Base-by-base conservation (phyloP, 108 stramenopile species). In the Pseudonitzschia multistriata region DNA sequence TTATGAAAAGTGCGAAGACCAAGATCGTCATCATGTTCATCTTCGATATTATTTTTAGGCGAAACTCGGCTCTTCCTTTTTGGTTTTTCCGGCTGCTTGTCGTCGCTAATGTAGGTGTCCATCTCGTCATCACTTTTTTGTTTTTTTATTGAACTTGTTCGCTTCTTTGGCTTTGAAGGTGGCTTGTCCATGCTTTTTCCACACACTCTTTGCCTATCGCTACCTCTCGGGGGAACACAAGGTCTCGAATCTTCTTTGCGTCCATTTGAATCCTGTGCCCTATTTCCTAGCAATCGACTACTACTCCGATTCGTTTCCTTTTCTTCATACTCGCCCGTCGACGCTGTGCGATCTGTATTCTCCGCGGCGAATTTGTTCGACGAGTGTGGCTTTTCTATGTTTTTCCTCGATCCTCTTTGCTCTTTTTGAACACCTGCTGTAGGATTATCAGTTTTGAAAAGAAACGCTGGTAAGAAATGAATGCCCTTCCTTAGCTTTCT, bases 1-100 rank as follows among this genome's bases (percentile, higher is more conserved):
- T 42, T 60, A 65, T 74, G 73, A 54, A 74, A 74, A 22, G 73
- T 67, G 21, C 66, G 57, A 56, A 29, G 19, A 17, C 24, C 39
- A 30, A 74, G 15, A 19, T 61, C 60, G 10, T 61, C 70, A 31
- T 55, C 68, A 6, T 54, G 53, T n/a, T 56, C 55, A 2, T 40
- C 47, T 57, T 47, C 65, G 31, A 45, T 47, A 60, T 35, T 27
- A 5, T 50, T 62, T 66, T 67, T 57, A 22, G 64, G 39, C 5
- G 68, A 56, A 2, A 31, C 17, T 39, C 68, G 39, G 13, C 17
- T 56, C 28, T 45, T 66, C 49, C 73, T 50, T 49, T 52, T 47
- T 36, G 73, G 66, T 49, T 67, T 74, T 27, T 21, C 49, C 25
- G 66, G 45, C 39, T 29, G 13, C 39, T 47, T 35, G 56, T 67